Percentiles rank a stretch among this genome's conserved stretches.
Evolutionary conservation across 2,329 filamentous ascomycete genomes (phyloP).

Genomic region (Stachybotrys chlorohalonatus): DNA sequence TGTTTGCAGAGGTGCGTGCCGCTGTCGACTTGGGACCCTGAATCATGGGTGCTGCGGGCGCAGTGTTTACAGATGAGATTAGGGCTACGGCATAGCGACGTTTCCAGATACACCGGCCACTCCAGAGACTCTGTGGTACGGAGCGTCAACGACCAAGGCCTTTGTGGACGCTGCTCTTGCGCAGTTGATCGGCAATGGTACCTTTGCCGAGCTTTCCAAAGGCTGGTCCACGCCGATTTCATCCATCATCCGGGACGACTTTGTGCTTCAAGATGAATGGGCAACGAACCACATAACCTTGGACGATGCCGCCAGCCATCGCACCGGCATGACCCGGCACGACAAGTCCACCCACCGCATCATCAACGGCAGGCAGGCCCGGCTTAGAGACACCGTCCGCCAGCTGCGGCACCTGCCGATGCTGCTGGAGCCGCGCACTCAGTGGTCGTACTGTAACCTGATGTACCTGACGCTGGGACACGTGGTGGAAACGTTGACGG

Average conservation of each 20-base stretch:
- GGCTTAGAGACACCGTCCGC: slow-evolving; percentile 26
- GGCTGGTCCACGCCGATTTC: slow-evolving; percentile 39
- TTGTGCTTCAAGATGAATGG: slow-evolving; percentile 36
- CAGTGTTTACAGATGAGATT: background rate
- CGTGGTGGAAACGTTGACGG: slow-evolving; percentile 34
- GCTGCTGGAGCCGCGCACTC: slow-evolving; percentile 31
- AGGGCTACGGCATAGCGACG: slow-evolving; percentile 19
- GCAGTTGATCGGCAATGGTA: slow-evolving; percentile 36
- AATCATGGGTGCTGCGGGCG: background rate
- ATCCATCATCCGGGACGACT: slow-evolving; percentile 39
- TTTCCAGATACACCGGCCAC: slow-evolving; percentile 28
- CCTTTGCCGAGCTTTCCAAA: slow-evolving; percentile 14
- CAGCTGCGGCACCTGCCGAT: slow-evolving; percentile 36
- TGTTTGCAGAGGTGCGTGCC: slow-evolving; percentile 13
- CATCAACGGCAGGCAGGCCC: slow-evolving; percentile 19
- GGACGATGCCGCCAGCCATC: slow-evolving; percentile 44
- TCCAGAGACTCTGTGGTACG: slow-evolving; percentile 42
- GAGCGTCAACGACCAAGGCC: slow-evolving; percentile 48
- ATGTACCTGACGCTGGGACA: slow-evolving; percentile 37
- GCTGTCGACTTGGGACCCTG: background rate
- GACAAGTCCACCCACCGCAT: slow-evolving; percentile 16
- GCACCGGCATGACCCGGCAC: slow-evolving; percentile 38
- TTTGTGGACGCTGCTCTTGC: slow-evolving; percentile 41
- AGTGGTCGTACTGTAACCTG: slow-evolving; percentile 40
- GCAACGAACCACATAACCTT: slow-evolving; percentile 40